These are phyloP conservation scores for Gossypium mustelinum DNA, from an alignment of 345 rosid genomes.

Conservation along the genomic window DNA sequence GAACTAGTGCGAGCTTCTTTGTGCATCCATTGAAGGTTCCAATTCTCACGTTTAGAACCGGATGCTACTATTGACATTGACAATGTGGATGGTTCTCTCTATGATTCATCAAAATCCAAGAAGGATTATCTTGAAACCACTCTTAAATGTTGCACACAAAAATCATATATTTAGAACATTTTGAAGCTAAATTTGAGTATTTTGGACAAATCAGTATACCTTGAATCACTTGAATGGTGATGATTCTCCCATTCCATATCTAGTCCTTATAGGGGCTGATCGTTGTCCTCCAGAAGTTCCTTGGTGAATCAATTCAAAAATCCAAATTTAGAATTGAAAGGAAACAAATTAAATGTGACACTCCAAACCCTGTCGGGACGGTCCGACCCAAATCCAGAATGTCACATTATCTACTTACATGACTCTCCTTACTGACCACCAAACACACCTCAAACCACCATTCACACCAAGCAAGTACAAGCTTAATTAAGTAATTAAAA, in stretches of 20 bases:
- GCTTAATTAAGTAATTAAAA: too few relatives aligned
- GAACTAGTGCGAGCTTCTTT: not conserved
- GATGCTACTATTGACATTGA: not conserved
- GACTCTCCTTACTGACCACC: too few relatives aligned
- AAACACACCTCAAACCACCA: too few relatives aligned
- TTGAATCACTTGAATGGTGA: constrained; percentile 19
- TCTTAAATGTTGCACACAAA: not conserved
- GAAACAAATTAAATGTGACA: not conserved
- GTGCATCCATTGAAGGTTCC: not conserved
- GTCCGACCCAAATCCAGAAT: too few relatives aligned
- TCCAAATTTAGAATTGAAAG: not conserved
- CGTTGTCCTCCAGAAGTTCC: not conserved
- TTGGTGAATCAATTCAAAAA: constrained; percentile 3
- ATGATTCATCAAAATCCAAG: not conserved
- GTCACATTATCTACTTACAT: too few relatives aligned
- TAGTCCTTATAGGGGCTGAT: not conserved
- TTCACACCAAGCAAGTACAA: too few relatives aligned
- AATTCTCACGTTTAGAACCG: not conserved
- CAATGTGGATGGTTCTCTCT: not conserved
- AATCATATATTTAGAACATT: too few relatives aligned
- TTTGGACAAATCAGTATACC: constrained; percentile 11
- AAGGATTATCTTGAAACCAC: not conserved
- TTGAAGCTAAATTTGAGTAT: not conserved
- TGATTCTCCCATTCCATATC: constrained; percentile 14
- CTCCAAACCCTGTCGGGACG: accelerated